Conservation (phyloP, 768 basidiomycete genomes). For the Psilocybe subaeruginosa region DNA sequence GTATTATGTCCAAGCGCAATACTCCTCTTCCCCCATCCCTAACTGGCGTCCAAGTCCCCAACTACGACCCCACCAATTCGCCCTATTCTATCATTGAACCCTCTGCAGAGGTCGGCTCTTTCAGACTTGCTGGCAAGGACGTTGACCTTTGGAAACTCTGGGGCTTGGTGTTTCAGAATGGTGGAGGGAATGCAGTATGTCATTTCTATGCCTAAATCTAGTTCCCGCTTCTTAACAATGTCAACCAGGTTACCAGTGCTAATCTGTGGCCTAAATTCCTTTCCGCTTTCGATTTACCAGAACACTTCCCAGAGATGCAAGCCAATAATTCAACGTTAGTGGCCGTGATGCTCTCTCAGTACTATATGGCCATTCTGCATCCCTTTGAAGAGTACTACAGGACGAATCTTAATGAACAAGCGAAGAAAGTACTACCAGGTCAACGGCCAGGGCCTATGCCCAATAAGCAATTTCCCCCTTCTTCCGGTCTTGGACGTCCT, state of each 20-base stretch:
- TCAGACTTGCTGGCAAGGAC: conserved; percentile 75
- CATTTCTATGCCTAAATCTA: conserved; percentile 7
- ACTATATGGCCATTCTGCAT: conserved; percentile 63
- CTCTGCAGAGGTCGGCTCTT: conserved; percentile 60
- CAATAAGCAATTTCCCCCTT: conserved; percentile 25
- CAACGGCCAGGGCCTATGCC: conserved; percentile 40
- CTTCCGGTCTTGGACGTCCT: conserved; percentile 27
- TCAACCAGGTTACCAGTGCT: conserved; percentile 47
- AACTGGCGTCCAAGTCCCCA: conserved; percentile 59
- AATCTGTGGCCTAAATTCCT: conserved; percentile 61
- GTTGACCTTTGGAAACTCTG: conserved; percentile 79
- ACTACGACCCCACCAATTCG: conserved; percentile 65
- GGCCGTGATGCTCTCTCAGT: conserved; percentile 53
- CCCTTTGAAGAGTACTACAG: conserved; percentile 78
- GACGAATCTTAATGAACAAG: conserved; percentile 62
- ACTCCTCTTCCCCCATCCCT: conserved; percentile 77
- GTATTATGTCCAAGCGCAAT: conserved; percentile 55
- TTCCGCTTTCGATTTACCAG: conserved; percentile 62
- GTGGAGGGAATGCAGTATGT: conserved; percentile 66
- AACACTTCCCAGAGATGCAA: conserved; percentile 50
- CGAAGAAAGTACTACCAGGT: conserved; percentile 53
- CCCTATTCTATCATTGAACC: conserved; percentile 70
- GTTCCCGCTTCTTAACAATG: conserved; percentile 12
- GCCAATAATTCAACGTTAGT: conserved; percentile 51
- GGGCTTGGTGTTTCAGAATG: conserved; percentile 58